Percentiles rank a stretch among this genome's conserved stretches.
Conservation (phyloP, 805 yeast genomes). For the Diddensiella caesifluorescens region DNA sequence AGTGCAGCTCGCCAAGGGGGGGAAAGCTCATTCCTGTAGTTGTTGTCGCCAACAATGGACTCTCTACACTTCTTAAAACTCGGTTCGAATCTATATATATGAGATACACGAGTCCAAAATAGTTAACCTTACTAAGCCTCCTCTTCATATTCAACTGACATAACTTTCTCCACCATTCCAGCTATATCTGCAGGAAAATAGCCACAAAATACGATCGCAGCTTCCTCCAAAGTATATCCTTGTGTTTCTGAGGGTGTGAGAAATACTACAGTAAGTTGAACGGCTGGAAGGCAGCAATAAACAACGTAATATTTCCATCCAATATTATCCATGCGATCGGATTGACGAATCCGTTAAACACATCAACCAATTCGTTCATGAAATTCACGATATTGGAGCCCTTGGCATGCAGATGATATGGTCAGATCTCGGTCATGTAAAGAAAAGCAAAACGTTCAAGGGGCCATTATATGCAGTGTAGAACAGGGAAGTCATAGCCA, state of each 20-base stretch:
- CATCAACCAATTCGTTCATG: constrained; percentile 7
- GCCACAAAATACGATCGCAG: constrained; percentile 10
- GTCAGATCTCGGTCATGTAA: constrained; percentile 23
- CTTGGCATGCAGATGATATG: constrained; percentile 36
- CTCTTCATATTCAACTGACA: too few species aligned
- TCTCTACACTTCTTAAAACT: too few species aligned
- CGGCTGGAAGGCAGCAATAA: too few species aligned
- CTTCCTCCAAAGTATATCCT: constrained; percentile 19
- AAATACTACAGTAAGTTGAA: constrained; percentile 34
- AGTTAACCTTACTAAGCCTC: too few species aligned
- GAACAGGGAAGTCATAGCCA: constrained; percentile 39
- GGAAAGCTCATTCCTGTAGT: too few species aligned
- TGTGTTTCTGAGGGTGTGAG: constrained; percentile 22
- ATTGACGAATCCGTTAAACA: constrained; percentile 26
- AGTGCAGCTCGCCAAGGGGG: too few species aligned
- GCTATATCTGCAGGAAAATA: too few species aligned
- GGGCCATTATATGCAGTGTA: constrained; percentile 40
- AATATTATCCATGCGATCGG: constrained; percentile 32
- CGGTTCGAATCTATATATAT: too few species aligned
- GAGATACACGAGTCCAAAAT: too few species aligned
- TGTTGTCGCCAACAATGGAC: too few species aligned
- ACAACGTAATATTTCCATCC: constrained; percentile 33
- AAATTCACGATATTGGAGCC: constrained; percentile 32
- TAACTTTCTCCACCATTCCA: too few species aligned
- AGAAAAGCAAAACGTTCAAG: constrained; percentile 1